A percentile compares a stretch with the other conserved stretches of the same genome.
Evolutionary conservation across 2,329 filamentous ascomycete species (phyloP).

Genomic region (Talaromyces sp.): DNA sequence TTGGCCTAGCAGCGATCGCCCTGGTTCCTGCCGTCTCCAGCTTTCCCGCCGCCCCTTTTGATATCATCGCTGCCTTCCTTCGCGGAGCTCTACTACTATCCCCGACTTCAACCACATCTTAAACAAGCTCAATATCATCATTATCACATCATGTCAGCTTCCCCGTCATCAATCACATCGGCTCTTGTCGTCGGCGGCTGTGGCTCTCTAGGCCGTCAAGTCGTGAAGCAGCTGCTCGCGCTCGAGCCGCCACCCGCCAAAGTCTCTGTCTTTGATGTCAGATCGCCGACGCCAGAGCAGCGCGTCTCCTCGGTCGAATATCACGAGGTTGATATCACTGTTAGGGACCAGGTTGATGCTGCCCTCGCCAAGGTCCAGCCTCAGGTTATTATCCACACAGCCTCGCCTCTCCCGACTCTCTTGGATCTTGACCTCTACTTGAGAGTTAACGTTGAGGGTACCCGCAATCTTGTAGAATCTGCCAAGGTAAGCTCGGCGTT

Average conservation of each 20-base stretch:
- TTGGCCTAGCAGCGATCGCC: not conserved
- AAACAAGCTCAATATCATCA: not conserved
- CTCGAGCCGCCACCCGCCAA: not conserved
- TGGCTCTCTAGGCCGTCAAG: slow-evolving; percentile 1
- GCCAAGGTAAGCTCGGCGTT: slow-evolving; percentile 4
- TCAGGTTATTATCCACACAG: slow-evolving; percentile 5
- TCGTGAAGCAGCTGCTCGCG: not conserved
- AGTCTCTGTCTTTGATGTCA: slow-evolving; percentile 1
- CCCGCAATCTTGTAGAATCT: slow-evolving; percentile 15
- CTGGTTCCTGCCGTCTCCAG: not conserved
- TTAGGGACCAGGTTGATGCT: not conserved
- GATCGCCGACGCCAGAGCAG: not conserved
- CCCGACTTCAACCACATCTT: not conserved
- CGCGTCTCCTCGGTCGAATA: not conserved
- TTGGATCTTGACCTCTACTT: slow-evolving; percentile 12
- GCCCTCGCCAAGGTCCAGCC: not conserved
- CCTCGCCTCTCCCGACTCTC: slow-evolving; percentile 14
- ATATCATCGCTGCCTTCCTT: not conserved
- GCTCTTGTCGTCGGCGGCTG: slow-evolving; percentile 2
- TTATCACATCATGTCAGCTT: not conserved
- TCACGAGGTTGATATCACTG: not conserved
- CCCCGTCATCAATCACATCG: not conserved
- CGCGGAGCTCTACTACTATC: not conserved
- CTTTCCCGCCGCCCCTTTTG: not conserved
- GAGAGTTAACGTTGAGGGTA: slow-evolving; percentile 17